phyloP scores from a whole-genome alignment of 202 grass and related monocot genomes.

The Schoenoplectus tabernaemontani region DNA sequence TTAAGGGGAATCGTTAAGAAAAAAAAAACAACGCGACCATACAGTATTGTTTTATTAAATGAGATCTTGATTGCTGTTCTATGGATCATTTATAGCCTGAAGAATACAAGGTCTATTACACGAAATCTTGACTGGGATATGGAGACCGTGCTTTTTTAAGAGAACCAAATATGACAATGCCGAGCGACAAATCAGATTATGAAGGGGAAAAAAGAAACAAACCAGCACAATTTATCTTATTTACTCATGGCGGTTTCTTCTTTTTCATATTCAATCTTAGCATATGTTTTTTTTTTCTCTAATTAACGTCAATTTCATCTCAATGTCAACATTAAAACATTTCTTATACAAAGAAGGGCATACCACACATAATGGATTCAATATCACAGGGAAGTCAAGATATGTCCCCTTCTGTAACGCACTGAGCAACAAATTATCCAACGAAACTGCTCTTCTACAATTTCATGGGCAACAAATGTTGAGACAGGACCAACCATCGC shows the following conservation, averaged over 20 bases:
- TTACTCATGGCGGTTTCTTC: neutral
- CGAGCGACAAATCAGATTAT: neutral
- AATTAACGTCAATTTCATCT: neutral
- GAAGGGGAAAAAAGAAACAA: neutral
- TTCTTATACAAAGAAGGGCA: neutral
- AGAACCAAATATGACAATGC: no score
- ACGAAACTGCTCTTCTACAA: neutral
- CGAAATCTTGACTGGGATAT: no score
- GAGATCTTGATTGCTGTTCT: no score
- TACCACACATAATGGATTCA: neutral
- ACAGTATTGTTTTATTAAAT: neutral
- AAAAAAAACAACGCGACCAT: neutral
- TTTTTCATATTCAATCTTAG: neutral
- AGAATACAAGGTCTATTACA: no score
- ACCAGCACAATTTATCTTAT: neutral
- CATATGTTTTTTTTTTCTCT: neutral
- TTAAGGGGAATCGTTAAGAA: neutral
- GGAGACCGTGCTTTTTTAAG: no score
- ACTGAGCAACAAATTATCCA: neutral
- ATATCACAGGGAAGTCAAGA: neutral
- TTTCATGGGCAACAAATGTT: neutral
- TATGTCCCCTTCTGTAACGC: neutral
- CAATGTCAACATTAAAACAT: neutral
- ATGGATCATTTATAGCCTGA: no score
- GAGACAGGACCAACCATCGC: neutral